Evolutionary conservation across 2,329 filamentous ascomycete genomes (phyloP), one percentile per base, ranked within the genome.

Genomic region (Escovopsis sp.): DNA sequence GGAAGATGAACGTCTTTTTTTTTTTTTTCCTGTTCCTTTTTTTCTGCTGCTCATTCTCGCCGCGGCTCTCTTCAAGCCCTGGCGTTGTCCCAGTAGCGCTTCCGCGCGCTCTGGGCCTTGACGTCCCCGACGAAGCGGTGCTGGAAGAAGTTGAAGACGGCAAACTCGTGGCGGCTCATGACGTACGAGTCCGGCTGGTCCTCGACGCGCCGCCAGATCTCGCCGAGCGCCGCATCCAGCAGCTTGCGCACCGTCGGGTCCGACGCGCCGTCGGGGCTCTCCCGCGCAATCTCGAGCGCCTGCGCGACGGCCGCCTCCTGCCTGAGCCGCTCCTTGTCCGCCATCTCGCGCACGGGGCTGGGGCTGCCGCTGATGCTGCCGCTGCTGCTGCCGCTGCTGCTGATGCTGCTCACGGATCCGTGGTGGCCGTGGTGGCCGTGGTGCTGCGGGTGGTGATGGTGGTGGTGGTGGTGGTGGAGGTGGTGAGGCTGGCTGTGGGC

Each of bases 91-190:
- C 70, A 75, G 51, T 65, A 74, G 39, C 67, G 56, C 45, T 53
- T 62, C 41, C 60, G 58, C 14, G 70, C 70, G 27, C 52, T 55
- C n/a, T 58, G 49, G 28, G 65, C 65, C n/a, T 60, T 46, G 43
- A 59, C 50, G 43, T 68, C 54, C 40, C 71, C 70, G 21, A 61
- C 54, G 50, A 79, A 85, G 9, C 78, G 70, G 42, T 69, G 58
- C 42, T 81, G 77, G 55, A 80, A 88, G 56, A 79, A 88, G 62
- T 90, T 92, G 71, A 92, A 86, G 40, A 92, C 68, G 36, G 81
- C 74, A 49, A 90, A 92, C 58, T 93, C 84, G 55, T 84, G 75
- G 42, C 69, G 65, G 25, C 65, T 74, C 62, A 92, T 75, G 43
- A 90, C 57, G 55, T 88, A 92, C n/a, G 64, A 63, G 34, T 70